Evolutionary conservation across 108 stramenopile species (phyloP).

Genomic region (Nitzschia sp.): DNA sequence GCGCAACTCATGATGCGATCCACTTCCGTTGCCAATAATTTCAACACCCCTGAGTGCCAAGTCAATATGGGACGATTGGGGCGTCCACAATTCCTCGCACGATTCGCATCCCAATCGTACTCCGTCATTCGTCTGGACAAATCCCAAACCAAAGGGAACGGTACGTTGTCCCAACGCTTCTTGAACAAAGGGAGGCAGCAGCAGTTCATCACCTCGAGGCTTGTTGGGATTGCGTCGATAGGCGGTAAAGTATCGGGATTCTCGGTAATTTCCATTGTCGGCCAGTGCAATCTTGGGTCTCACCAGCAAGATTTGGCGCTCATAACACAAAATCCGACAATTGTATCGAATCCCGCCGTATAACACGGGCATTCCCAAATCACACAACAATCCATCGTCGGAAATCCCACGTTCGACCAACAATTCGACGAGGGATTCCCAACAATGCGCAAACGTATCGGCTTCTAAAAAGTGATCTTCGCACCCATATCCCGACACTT

Average conservation of each 20-base stretch:
- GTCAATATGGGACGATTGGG: slow-evolving; percentile 86
- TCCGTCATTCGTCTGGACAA: slow-evolving; percentile 63
- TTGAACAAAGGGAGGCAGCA: background rate
- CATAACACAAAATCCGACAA: slow-evolving; percentile 86
- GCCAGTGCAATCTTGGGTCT: slow-evolving; percentile 89
- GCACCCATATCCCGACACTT: slow-evolving; percentile 96
- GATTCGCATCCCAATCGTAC: slow-evolving; percentile 89
- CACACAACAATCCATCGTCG: slow-evolving; percentile 84
- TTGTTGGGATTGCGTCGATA: slow-evolving; percentile 40
- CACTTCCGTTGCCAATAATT: slow-evolving; percentile 95
- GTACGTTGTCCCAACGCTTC: slow-evolving; percentile 51
- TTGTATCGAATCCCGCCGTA: slow-evolving; percentile 92
- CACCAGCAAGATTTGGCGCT: slow-evolving; percentile 81
- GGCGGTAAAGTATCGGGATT: slow-evolving; percentile 93
- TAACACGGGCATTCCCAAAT: slow-evolving; percentile 96
- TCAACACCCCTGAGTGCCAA: slow-evolving; percentile 91
- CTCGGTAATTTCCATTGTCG: slow-evolving; percentile 97
- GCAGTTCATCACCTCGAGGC: background rate
- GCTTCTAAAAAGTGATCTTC: slow-evolving; percentile 98
- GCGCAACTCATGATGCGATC: slow-evolving; percentile 95
- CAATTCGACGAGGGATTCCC: slow-evolving; percentile 80
- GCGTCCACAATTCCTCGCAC: slow-evolving; percentile 99
- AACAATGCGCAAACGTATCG: slow-evolving; percentile 96
- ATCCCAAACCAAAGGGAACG: slow-evolving; percentile 75
- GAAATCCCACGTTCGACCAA: slow-evolving; percentile 72